Evolutionary conservation across 768 basidiomycete species (phyloP).

Genomic region (Tricholoma saponaceum): DNA sequence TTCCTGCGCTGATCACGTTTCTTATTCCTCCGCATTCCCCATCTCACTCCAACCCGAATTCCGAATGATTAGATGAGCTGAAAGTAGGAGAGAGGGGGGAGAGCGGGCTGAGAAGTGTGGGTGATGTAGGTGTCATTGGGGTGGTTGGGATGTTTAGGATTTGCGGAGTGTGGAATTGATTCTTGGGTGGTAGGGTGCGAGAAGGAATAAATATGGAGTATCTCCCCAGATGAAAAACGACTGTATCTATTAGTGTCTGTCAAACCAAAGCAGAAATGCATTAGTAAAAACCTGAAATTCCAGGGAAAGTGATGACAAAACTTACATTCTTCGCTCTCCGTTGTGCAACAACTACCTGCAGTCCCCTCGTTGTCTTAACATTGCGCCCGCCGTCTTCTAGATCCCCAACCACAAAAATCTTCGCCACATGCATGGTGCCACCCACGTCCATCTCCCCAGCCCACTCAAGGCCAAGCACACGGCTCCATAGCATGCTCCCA

Average conservation of each 20-base stretch:
- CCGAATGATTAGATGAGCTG: too few relatives aligned
- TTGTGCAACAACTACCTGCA: slow-evolving; percentile 63
- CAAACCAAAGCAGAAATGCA: background rate
- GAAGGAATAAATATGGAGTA: too few relatives aligned
- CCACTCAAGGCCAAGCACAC: slow-evolving; percentile 71
- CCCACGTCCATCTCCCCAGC: slow-evolving; percentile 43
- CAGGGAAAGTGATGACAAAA: slow-evolving; percentile 59
- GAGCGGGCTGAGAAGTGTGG: too few relatives aligned
- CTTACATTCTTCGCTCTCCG: slow-evolving; percentile 59
- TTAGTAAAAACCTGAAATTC: background rate
- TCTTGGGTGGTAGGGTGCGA: too few relatives aligned
- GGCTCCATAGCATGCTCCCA: slow-evolving; percentile 78
- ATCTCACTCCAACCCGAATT: too few relatives aligned
- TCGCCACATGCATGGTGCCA: slow-evolving; percentile 52
- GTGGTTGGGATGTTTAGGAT: too few relatives aligned
- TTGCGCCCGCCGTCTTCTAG: slow-evolving; percentile 33
- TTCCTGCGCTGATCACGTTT: too few relatives aligned
- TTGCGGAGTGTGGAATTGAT: too few relatives aligned
- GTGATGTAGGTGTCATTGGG: too few relatives aligned
- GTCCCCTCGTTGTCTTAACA: slow-evolving; percentile 24
- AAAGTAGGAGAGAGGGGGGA: too few relatives aligned
- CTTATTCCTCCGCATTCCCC: too few relatives aligned
- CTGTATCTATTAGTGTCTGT: slow-evolving; percentile 64
- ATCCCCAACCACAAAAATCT: slow-evolving; percentile 51
- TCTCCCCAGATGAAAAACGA: slow-evolving; percentile 83